These are phyloP conservation scores for Linum trigynum DNA, from an alignment of 345 rosid species.

Conservation along the genomic window DNA sequence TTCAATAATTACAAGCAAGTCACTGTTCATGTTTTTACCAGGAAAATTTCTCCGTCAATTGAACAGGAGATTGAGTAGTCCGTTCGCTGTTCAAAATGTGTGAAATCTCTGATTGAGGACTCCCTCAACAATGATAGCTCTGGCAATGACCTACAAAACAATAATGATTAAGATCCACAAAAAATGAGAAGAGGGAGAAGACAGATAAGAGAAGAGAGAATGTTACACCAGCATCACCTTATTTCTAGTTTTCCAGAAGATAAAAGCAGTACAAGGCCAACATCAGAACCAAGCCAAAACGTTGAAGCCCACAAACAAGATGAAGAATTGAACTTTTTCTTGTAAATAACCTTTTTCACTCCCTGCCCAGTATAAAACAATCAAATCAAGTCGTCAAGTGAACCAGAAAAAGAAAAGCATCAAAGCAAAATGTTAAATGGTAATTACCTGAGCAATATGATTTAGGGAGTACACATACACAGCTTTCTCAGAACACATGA, in stretches of 20 bases:
- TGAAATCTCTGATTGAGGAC: conserved; percentile 51
- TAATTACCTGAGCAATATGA: conserved; percentile 60
- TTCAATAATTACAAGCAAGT: conserved; percentile 4
- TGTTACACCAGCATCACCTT: conserved; percentile 38
- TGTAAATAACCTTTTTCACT: conserved; percentile 62
- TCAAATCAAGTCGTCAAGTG: neutral
- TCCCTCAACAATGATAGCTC: conserved; percentile 63
- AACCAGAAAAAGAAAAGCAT: conserved; percentile 1
- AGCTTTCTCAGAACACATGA: conserved; percentile 82
- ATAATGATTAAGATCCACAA: neutral
- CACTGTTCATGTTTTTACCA: conserved; percentile 33
- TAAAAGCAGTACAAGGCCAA: conserved; percentile 66
- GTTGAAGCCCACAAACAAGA: conserved; percentile 80
- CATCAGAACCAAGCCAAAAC: conserved; percentile 41
- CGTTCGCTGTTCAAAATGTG: conserved; percentile 38
- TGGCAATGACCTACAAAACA: conserved; percentile 51
- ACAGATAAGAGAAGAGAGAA: neutral
- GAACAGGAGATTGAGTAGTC: conserved; percentile 53
- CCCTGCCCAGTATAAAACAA: conserved; percentile 30
- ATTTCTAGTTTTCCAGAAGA: conserved; percentile 59
- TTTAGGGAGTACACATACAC: conserved; percentile 60
- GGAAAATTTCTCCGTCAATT: conserved; percentile 57
- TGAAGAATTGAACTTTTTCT: conserved; percentile 70
- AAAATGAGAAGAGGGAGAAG: neutral
- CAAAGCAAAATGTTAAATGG: neutral